These are phyloP conservation scores for Neltuma alba DNA, from an alignment of 306 rosid species.

Conservation along the genomic window DNA sequence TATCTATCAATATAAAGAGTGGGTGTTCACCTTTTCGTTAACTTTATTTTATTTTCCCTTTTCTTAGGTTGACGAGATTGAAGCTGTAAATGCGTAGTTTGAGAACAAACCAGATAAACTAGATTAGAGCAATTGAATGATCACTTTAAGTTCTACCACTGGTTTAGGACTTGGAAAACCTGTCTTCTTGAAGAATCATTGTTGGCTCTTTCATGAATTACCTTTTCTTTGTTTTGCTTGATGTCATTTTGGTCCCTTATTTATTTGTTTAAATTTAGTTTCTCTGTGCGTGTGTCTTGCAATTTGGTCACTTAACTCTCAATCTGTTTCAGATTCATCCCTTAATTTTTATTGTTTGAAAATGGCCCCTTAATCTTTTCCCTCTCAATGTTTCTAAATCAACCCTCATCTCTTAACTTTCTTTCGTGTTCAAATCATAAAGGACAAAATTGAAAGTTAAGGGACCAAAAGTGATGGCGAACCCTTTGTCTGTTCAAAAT, in stretches of 20 bases:
- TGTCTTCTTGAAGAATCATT: background rate
- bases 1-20: background rate
- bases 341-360: background rate
- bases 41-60: background rate
- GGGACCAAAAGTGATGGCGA: background rate
- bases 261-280: background rate
- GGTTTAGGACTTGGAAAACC: background rate
- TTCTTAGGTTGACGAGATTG: background rate
- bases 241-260: background rate
- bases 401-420: background rate
- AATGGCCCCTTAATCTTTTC: background rate
- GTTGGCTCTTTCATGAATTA: background rate
- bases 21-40: background rate
- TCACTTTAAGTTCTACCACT: background rate
- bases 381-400: background rate
- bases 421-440: background rate
- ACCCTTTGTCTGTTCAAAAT: background rate
- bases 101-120: background rate
- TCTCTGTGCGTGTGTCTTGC: background rate
- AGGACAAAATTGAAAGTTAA: background rate
- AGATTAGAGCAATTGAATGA: background rate
- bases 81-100: background rate
- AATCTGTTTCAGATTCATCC: background rate
- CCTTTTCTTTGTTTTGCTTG: background rate
- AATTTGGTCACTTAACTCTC: background rate